Evolutionary conservation across 345 rosid species (phyloP), one percentile per base, ranked within the genome.

Genomic region (Heritiera fomes): DNA sequence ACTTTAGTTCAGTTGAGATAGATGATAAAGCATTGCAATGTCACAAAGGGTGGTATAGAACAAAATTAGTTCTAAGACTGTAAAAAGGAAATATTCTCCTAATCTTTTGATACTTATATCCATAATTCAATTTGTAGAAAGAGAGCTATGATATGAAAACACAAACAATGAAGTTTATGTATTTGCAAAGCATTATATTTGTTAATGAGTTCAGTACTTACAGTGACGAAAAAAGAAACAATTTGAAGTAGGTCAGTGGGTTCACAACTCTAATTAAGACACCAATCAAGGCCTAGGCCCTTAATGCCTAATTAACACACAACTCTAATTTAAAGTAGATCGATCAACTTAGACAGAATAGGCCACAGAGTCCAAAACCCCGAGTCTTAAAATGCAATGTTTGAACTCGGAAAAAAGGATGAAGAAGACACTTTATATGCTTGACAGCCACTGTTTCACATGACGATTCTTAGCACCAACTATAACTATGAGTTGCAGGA

Each of bases 81-180:
- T 5, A 34, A 23, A 46, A n/a, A 11, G 3, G 17, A 68, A 68
- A 68, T 62, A 11, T 5, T 40, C 8, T 10, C 13, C 55, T 45
- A 6, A 23, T 23, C 28, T 23, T 23, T 23, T 23, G 28, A 15
- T 68, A 45, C 9, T n/a, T 18, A 10, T 14, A n/a, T 70, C 40
- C 61, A 50, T 46, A 71, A 52, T 32, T 71, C 75, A 71, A 52
- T 71, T 71, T 41, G 47, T 72, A 18, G 14, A 53, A 62, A 28
- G 15, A 3, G 47, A 72, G 18, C 18, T 23, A 53, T 34, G 12
- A 8, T 32, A 50, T 32, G 60, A 12, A 41, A 59, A 62, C 18
- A 52, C 15, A 52, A 32, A 53, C 14, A 5, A 52, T 53, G 62
- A 40, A 34, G 75, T 49, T 71, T 71, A 45, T 50, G 7, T 43